Evolutionary conservation across 345 rosid genomes (phyloP), one percentile per base, ranked within the genome.

Genomic region (Salix purpurea): DNA sequence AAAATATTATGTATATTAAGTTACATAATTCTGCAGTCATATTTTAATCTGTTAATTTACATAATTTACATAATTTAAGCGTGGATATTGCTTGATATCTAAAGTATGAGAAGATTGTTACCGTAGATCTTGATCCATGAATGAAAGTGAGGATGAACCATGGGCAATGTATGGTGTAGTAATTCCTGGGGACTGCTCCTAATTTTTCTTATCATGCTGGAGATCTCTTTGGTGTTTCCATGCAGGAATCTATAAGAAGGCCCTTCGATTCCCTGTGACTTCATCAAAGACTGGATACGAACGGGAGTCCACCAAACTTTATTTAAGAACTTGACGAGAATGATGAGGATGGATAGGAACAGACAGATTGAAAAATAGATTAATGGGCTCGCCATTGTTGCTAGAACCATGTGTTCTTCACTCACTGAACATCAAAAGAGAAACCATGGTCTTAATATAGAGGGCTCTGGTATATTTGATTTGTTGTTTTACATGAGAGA

Each of bases 211-310:
- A 23, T 32, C 75, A 70, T 77, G 4, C 23, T 26, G 36, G 32
- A 1, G 42, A 77, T 61, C 50, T 75, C 73, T 54, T 75, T 75
- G 78, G 66, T 54, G 18, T 67, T 75, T 2, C 72, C 78, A 24
- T 67, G 28, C 23, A 75, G 46, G 66, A 75, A 54, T 68, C 54
- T 75, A 37, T 75, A 75, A 50, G 78, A 36, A 36, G 78, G 78
- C 19, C 72, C 78, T 67, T 67, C 54, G 21, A 75, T 67, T 39
- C 72, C 78, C 26, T 75, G 78, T 14, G 50, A 16, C 56, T 52
- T 76, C 78, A 76, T 26, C 58, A 39, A 19, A 2, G 64, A 74
- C 61, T 74, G 70, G 4, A 65, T 24, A 1, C 61, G 70, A 74
- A 44, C 3, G 1, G 77, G 70, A 46, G 70, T 46, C 70, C 58